Evolutionary conservation across 345 rosid genomes (phyloP), one percentile per base, ranked within the genome.

Genomic region (Lepidium didymum): DNA sequence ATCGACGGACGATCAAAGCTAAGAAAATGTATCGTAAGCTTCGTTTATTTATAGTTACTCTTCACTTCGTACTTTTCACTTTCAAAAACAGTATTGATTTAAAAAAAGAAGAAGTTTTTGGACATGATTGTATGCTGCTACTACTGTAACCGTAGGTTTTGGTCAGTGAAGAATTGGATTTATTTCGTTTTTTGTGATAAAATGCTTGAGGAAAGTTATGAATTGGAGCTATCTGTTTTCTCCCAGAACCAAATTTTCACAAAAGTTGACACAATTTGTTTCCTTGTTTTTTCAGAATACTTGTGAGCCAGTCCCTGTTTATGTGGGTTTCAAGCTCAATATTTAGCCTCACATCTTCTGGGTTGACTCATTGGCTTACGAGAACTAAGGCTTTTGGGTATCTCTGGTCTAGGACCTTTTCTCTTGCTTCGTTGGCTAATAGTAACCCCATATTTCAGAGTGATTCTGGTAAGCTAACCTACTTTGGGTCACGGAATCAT

Each of bases 321-420:
- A 73, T 65, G 77, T 73, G 62, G 77, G 67, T 52, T 66, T 73
- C 72, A 73, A 73, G 57, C 62, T 71, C 69, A 34, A 16, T 50
- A 11, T 29, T 19, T 51, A 33, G 12, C 46, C 38, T 66, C 21
- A 73, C 50, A 41, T 58, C 67, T 66, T 56, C 60, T 46, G 44
- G 65, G 54, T 71, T 55, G 41, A 62, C 25, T 62, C 52, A 55
- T 33, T 56, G 18, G 52, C 35, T 49, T 66, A 23, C 62, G 0
- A 74, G 62, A 67, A n/a, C 56, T 25, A 52, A 60, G 25, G 41
- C 62, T 52, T 67, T 74, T 59, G 25, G 73, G 10, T 25, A 42
- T 67, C 2, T 74, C 62, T 36, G 33, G 42, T 62, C 21, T 14
- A 71, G 56, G 7, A 43, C 38, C 41, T 50, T 41, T 7, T 29